These are phyloP conservation scores for Lepidopterella palustris DNA, from an alignment of 495 filamentous ascomycete species.

Conservation along the genomic window DNA sequence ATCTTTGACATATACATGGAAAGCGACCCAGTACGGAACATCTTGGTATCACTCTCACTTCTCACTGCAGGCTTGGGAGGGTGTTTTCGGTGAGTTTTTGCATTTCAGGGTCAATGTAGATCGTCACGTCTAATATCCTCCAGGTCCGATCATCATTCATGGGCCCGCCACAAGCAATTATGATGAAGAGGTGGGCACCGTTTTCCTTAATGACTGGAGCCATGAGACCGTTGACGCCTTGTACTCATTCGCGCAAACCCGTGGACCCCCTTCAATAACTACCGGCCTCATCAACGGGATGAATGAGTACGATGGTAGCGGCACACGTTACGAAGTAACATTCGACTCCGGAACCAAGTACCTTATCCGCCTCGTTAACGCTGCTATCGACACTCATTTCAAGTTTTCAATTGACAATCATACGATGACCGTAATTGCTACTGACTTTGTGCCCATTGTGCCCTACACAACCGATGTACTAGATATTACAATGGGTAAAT, in stretches of 20 bases:
- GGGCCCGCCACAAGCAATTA: conserved; percentile 39
- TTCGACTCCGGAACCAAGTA: conserved; percentile 31
- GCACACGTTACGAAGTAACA: conserved; percentile 36
- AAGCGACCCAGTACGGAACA: conserved; percentile 49
- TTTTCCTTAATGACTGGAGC: conserved; percentile 11
- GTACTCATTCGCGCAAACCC: conserved; percentile 8
- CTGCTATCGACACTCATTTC: conserved; percentile 32
- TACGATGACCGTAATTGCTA: conserved; percentile 45
- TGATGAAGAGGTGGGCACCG: conserved; percentile 1
- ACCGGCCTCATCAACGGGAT: conserved; percentile 48
- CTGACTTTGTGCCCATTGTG: conserved; percentile 48
- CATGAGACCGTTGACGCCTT: conserved; percentile 14
- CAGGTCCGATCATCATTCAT: conserved; percentile 40
- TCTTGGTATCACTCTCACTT: conserved; percentile 61
- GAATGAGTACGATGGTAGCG: conserved; percentile 23
- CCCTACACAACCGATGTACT: conserved; percentile 43
- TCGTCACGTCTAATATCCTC: conserved; percentile 4
- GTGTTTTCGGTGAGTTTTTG: conserved; percentile 30
- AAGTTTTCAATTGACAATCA: conserved; percentile 49
- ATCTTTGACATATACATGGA: conserved; percentile 46
- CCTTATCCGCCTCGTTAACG: neutral
- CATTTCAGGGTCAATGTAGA: neutral
- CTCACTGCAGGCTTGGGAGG: conserved; percentile 48
- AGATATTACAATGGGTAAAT: conserved; percentile 51
- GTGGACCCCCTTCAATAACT: conserved; percentile 37